phyloP scores from a whole-genome alignment of 768 basidiomycete genomes.

The Tephrocybe sp. region DNA sequence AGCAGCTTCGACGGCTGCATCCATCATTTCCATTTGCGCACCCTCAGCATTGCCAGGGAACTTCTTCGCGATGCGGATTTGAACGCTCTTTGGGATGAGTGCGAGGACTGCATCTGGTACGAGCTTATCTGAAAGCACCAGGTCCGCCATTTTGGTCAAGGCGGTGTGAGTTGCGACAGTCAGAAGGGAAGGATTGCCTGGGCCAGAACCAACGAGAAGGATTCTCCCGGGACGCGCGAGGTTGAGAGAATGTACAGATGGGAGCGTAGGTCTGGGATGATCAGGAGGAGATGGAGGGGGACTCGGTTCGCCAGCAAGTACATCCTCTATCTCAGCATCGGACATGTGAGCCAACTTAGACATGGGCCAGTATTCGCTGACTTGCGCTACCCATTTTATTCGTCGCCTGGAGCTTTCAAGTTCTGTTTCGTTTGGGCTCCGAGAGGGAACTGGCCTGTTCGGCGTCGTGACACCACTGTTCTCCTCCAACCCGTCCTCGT shows the following conservation, averaged over 20 bases:
- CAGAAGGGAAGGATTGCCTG: slow-evolving; percentile 90
- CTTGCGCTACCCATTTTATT: slow-evolving; percentile 92
- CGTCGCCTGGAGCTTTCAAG: slow-evolving; percentile 54
- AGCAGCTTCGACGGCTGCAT: slow-evolving; percentile 83
- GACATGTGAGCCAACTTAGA: slow-evolving; percentile 70
- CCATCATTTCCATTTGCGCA: slow-evolving; percentile 94
- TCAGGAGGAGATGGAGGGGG: slow-evolving; percentile 13
- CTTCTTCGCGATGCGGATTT: slow-evolving; percentile 90
- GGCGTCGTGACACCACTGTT: slow-evolving; percentile 57
- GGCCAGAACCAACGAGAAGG: slow-evolving; percentile 89
- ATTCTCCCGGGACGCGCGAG: slow-evolving; percentile 61
- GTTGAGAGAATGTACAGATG: slow-evolving; percentile 32
- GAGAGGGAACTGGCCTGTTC: slow-evolving; percentile 64
- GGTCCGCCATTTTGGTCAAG: slow-evolving; percentile 75
- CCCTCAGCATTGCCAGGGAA: slow-evolving; percentile 97
- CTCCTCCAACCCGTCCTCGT: slow-evolving; percentile 42
- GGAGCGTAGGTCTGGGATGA: slow-evolving; percentile 5
- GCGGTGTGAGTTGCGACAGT: slow-evolving; percentile 85
- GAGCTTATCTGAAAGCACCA: slow-evolving; percentile 95
- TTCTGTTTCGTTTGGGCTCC: slow-evolving; percentile 34
- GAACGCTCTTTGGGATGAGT: slow-evolving; percentile 69
- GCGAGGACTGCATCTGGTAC: slow-evolving; percentile 87
- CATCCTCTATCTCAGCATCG: slow-evolving; percentile 59
- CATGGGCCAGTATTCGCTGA: slow-evolving; percentile 96
- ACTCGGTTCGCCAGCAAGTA: slow-evolving; percentile 43